phyloP scores from a whole-genome alignment of 2,329 filamentous ascomycete species.

The Aspergillus udagawae region DNA sequence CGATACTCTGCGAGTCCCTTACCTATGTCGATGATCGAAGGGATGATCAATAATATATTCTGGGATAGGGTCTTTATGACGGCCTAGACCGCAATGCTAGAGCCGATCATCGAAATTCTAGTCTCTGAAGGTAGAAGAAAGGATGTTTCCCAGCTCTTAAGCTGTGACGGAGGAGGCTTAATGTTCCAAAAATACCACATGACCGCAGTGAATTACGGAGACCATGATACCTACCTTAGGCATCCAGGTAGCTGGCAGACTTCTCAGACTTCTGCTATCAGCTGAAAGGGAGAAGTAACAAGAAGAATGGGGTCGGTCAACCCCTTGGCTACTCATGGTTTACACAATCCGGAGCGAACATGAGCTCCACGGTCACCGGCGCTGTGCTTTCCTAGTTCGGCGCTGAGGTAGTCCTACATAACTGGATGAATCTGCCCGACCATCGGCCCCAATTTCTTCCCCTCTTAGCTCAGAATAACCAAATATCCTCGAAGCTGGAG shows the following conservation, averaged over 20 bases:
- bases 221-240: background rate
- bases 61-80: background rate
- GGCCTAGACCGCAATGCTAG: background rate
- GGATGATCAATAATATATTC: background rate
- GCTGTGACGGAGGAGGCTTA: background rate
- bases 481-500: background rate
- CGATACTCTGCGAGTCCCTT: background rate
- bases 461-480: background rate
- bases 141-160: background rate
- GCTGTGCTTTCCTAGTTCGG: background rate
- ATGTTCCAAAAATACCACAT: background rate
- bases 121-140: background rate
- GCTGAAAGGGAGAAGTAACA: background rate
- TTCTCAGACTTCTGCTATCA: background rate
- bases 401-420: background rate
- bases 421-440: background rate
- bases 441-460: background rate
- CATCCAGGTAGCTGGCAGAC: background rate
- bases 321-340: background rate
- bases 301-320: background rate
- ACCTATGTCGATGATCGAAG: background rate
- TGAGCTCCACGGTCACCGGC: background rate
- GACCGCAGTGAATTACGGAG: background rate
- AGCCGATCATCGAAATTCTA: background rate
- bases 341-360: background rate